Percentiles rank a stretch among this genome's conserved stretches.
These are phyloP conservation scores for Effrenium voratum DNA, from an alignment of 73 alveolate genomes.

Conservation along the genomic window DNA sequence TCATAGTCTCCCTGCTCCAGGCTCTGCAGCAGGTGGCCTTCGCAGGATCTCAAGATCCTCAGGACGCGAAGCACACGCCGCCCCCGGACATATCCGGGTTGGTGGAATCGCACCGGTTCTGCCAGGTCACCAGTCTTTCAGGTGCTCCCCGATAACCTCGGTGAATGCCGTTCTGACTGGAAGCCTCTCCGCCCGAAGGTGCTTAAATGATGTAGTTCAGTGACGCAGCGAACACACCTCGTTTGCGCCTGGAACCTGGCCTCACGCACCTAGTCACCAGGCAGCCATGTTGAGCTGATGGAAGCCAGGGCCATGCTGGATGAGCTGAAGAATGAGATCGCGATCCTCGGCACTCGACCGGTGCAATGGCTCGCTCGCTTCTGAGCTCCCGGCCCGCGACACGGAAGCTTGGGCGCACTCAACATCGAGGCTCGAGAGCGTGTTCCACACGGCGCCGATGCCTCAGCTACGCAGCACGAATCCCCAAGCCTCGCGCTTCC, in stretches of 20 bases:
- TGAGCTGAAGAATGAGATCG: background rate
- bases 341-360: constrained; percentile 16
- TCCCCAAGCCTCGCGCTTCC: background rate
- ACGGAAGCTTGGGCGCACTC: constrained; percentile 22
- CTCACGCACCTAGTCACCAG: background rate
- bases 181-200: no score
- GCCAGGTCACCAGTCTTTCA: constrained; percentile 18
- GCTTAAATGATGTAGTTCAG: background rate
- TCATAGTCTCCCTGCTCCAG: background rate
- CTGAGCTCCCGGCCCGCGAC: background rate
- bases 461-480: background rate
- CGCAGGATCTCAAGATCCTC: constrained; percentile 18
- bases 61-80: background rate
- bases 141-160: constrained; percentile 25
- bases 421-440: background rate
- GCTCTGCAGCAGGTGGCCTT: constrained; percentile 1
- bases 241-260: background rate
- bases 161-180: background rate
- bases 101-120: background rate
- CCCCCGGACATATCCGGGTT: background rate
- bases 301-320: constrained; percentile 15
- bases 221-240: background rate
- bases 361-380: background rate
- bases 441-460: constrained; percentile 3
- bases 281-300: constrained; percentile 12